These are phyloP conservation scores for Schwanniomyces occidentalis DNA, from an alignment of 805 yeast genomes.

Conservation along the genomic window DNA sequence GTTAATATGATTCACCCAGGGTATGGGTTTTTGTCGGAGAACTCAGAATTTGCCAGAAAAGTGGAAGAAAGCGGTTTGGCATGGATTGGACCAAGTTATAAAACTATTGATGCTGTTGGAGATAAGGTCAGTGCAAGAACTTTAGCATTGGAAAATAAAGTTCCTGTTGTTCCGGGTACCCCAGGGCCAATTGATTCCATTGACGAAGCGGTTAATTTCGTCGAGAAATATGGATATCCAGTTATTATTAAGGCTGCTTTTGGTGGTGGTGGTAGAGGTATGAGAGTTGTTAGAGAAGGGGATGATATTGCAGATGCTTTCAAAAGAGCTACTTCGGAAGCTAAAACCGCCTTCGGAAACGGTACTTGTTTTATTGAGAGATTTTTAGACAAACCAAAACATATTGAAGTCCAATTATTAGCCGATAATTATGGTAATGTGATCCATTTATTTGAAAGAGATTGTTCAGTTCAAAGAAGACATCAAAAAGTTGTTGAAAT, in stretches of 20 bases:
- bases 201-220: conserved; percentile 78
- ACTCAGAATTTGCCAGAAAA: conserved; percentile 89
- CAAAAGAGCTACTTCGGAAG: conserved; percentile 91
- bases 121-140: conserved; percentile 94
- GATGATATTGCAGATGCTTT: conserved; percentile 92
- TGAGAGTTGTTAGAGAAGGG: conserved; percentile 98
- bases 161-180: conserved; percentile 96
- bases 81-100: conserved; percentile 93
- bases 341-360: conserved; percentile 93
- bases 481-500: conserved; percentile 98
- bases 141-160: conserved; percentile 76
- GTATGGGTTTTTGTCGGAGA: conserved; percentile 76
- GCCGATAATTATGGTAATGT: conserved; percentile 95
- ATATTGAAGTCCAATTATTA: conserved; percentile 93
- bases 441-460: conserved; percentile 94
- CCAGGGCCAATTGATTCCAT: conserved; percentile 90
- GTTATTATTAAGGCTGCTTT: conserved; percentile 98
- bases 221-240: conserved; percentile 84
- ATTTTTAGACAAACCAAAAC: conserved; percentile 92
- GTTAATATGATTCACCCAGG: conserved; percentile 44
- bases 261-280: conserved; percentile 99
- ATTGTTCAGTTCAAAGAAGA: conserved; percentile 99
- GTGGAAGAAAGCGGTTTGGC: conserved; percentile 88
- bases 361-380: conserved; percentile 98
- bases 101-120: conserved; percentile 91